phyloP scores from a whole-genome alignment of 129 eudicot genomes.

The Saussurea involucrata region DNA sequence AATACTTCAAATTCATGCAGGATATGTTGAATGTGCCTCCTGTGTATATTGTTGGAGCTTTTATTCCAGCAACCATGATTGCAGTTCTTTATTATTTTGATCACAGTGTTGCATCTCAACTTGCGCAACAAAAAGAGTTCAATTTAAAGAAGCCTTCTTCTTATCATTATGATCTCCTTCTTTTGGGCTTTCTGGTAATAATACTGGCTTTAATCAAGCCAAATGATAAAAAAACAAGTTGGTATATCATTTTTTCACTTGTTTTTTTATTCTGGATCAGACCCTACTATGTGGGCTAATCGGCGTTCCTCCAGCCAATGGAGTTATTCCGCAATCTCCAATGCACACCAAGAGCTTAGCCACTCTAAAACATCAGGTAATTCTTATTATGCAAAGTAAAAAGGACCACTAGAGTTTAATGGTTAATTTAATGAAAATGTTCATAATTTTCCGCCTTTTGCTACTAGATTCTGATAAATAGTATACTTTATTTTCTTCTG shows the following conservation, averaged over 20 bases:
- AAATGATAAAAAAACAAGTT: constrained; percentile 6
- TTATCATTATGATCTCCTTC: constrained; percentile 95
- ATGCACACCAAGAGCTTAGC: constrained; percentile 98
- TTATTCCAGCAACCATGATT: constrained; percentile 98
- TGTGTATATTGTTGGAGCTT: constrained; percentile 83
- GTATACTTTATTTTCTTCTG: constrained; percentile 1
- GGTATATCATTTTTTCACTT: not conserved
- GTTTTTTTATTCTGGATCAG: constrained; percentile 29
- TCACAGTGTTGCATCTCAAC: constrained; percentile 98
- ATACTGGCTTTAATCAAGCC: not conserved
- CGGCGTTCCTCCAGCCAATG: constrained; percentile 98
- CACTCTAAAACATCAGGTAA: constrained; percentile 94
- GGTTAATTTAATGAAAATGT: not conserved
- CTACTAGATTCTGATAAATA: not conserved
- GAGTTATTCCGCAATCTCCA: constrained; percentile 98
- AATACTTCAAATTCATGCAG: constrained; percentile 35
- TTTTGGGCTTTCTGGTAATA: constrained; percentile 28
- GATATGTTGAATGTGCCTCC: constrained; percentile 89
- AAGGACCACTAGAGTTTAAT: not conserved
- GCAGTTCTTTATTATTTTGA: constrained; percentile 97
- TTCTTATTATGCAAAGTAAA: not conserved
- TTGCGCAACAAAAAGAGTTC: constrained; percentile 91
- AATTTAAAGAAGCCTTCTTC: constrained; percentile 91
- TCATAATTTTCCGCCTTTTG: not conserved
- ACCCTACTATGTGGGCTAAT: constrained; percentile 82